Evolutionary conservation across 73 alveolate species (phyloP).

Genomic region (Stentor roeselii): DNA sequence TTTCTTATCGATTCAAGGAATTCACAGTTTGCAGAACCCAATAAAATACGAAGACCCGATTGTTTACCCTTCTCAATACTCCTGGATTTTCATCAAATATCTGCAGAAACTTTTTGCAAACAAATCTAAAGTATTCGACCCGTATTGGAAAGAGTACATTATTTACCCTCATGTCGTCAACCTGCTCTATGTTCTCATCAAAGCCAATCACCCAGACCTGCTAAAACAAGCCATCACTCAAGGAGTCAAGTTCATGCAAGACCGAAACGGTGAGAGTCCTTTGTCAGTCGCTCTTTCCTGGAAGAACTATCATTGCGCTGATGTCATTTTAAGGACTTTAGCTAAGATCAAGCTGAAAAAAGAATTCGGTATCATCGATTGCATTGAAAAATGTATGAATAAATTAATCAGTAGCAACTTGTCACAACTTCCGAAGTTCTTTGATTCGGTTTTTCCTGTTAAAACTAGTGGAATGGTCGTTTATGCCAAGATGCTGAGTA

Average conservation of each 20-base stretch:
- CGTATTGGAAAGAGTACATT: not conserved
- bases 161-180: not conserved
- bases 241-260: not conserved
- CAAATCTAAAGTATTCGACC: not conserved
- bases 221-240: not conserved
- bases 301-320: not conserved
- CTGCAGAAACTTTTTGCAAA: not conserved
- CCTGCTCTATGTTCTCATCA: not conserved
- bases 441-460: not conserved
- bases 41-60: not conserved
- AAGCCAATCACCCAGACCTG: not conserved
- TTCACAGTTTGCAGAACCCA: not conserved
- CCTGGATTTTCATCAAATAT: not conserved
- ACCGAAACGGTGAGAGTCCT: not conserved
- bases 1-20: not conserved
- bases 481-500: not conserved
- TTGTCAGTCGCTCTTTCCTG: not conserved
- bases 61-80: not conserved
- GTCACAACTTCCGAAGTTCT: not conserved
- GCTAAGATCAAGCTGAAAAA: not conserved
- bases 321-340: not conserved
- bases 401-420: not conserved
- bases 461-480: not conserved
- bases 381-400: not conserved
- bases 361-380: not conserved